Conservation (phyloP, 805 yeast species). For the Saccharomycopsis sp. region DNA sequence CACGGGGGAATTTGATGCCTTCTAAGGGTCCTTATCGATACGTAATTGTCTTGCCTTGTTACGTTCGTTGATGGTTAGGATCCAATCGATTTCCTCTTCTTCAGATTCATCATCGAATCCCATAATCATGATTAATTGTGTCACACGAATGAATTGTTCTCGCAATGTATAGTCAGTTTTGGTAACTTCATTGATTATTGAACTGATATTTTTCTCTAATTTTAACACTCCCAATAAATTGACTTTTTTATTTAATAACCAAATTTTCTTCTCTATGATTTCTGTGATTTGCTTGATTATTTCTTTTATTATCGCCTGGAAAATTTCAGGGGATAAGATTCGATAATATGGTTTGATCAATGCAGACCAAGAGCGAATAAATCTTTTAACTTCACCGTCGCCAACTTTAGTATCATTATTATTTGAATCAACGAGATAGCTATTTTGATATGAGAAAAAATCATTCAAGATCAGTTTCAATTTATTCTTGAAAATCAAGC, state of each 20-base stretch:
- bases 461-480: conserved; percentile 38
- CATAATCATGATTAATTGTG: conserved; percentile 75
- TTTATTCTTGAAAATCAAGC: conserved; percentile 40
- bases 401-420: conserved; percentile 29
- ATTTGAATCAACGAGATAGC: conserved; percentile 22
- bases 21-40: conserved; percentile 24
- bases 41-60: conserved; percentile 52
- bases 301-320: conserved; percentile 37
- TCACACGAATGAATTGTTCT: conserved; percentile 70
- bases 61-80: conserved; percentile 69
- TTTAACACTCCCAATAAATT: conserved; percentile 80
- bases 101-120: conserved; percentile 40
- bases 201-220: conserved; percentile 73
- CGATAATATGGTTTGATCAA: conserved; percentile 60
- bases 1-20: conserved; percentile 4
- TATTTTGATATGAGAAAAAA: conserved; percentile 28
- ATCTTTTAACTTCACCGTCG: conserved; percentile 34
- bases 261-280: conserved; percentile 57
- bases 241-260: conserved; percentile 58
- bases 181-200: conserved; percentile 67
- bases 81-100: conserved; percentile 48
- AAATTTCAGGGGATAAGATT: conserved; percentile 49
- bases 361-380: conserved; percentile 57
- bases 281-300: conserved; percentile 50
- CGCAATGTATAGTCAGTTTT: conserved; percentile 66